These are phyloP conservation scores for Tetrapisispora namnaoensis DNA, from an alignment of 805 yeast genomes.

Conservation along the genomic window DNA sequence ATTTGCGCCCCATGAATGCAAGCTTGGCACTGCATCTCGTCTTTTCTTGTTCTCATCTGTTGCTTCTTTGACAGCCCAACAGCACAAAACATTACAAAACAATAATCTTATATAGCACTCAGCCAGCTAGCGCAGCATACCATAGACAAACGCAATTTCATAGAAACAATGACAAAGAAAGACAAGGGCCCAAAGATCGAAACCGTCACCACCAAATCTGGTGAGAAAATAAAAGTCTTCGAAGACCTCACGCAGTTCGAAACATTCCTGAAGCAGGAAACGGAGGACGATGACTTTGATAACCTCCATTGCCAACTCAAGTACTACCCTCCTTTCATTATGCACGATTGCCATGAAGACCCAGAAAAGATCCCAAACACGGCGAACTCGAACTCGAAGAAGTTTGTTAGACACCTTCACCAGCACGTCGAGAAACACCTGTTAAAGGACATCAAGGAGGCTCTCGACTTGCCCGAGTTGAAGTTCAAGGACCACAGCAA, in stretches of 20 bases:
- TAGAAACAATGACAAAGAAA: constrained; percentile 18
- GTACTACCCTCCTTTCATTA: constrained; percentile 66
- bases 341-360: constrained; percentile 58
- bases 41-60: too few relatives aligned
- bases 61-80: too few relatives aligned
- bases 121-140: too few relatives aligned
- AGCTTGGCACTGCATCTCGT: too few relatives aligned
- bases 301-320: constrained; percentile 55
- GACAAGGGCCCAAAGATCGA: constrained; percentile 24
- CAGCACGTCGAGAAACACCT: constrained; percentile 70
- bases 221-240: constrained; percentile 34
- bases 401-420: constrained; percentile 64
- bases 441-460: constrained; percentile 53
- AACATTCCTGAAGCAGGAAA: constrained; percentile 55
- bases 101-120: too few relatives aligned
- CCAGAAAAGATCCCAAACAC: constrained; percentile 66
- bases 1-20: too few relatives aligned
- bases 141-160: too few relatives aligned
- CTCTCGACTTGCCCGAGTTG: constrained; percentile 44
- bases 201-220: constrained; percentile 23
- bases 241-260: constrained; percentile 61
- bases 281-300: constrained; percentile 68
- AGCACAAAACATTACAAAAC: too few relatives aligned
- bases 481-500: constrained; percentile 45
- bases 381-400: constrained; percentile 60